Base-by-base conservation (phyloP, 2,329 filamentous ascomycete species). In the Colletotrichum somersetense region DNA sequence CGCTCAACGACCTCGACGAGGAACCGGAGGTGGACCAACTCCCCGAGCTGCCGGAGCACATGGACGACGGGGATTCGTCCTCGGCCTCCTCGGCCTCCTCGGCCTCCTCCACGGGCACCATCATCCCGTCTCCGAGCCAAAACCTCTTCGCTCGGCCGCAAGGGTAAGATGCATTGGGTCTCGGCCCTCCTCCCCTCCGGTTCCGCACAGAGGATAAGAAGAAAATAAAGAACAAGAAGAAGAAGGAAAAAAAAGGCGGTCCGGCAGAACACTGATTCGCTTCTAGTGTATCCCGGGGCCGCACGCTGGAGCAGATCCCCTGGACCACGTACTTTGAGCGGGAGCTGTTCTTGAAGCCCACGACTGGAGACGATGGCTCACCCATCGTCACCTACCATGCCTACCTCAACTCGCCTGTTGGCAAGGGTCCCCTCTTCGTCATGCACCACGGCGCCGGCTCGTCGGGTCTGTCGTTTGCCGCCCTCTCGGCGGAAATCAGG, bases 361-460 rank as follows among this genome's bases (percentile, higher is more conserved):
- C 20, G 18, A 56, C 46, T 33, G 61, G 5, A 2, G 42, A 30
- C 16, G 80, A 81, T 14, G 77, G 23, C 14, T 20, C 55, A 16
- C 20, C 80, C 16, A 75, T 83, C 30, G 88, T 94, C 53, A 89
- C 86, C 63, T 92, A 95, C 79, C 96, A 99, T 84, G 93, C 90
- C 69, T 98, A 98, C 81, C 86, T 98, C 55, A 97, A 91, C 26
- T 94, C 95, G 0, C 95, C 96, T 11, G 87, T 88, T 53, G 91
- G 88, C 48, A 88, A 88, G 73, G 93, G 92, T 0, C 95, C 96
- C 0, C 85, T 99, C 6, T 95, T 99, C 81, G 92, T 98, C 72
- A 94, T 93, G 83, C 96, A 99, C 79, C 96, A 99, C 82, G 96
- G 96, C 50, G 96, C 94, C 52, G 96, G 96, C 20, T 97, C 95